Evolutionary conservation across 257 asterid species (phyloP).

Genomic region (Petunia secreta): DNA sequence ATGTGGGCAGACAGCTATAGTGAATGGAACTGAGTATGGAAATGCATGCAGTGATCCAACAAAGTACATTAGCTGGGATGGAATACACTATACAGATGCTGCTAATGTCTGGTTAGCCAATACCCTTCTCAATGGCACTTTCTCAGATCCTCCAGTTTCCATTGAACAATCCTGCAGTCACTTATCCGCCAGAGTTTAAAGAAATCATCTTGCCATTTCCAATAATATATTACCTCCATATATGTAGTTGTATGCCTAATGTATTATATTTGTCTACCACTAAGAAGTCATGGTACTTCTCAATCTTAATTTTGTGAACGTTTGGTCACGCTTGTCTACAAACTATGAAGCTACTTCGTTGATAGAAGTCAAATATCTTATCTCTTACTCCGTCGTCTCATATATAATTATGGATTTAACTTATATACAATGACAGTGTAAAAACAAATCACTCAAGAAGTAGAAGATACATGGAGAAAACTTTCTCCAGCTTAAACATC

Average conservation of each 20-base stretch:
- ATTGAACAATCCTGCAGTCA: conserved; percentile 29
- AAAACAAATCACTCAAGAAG: too few species aligned
- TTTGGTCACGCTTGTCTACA: background rate
- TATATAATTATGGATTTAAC: too few species aligned
- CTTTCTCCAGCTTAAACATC: too few species aligned
- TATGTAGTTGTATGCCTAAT: background rate
- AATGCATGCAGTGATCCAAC: conserved; percentile 41
- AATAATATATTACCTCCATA: background rate
- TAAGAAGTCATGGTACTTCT: background rate
- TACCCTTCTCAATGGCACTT: conserved; percentile 30
- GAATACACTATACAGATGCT: conserved; percentile 50
- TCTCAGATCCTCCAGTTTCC: conserved; percentile 29
- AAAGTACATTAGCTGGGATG: conserved; percentile 53
- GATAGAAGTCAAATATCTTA: background rate
- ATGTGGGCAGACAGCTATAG: conserved; percentile 42
- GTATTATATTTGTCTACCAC: background rate
- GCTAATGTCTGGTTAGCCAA: conserved; percentile 37
- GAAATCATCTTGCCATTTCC: background rate
- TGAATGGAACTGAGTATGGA: conserved; percentile 40
- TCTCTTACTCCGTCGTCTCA: background rate
- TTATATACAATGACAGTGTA: too few species aligned
- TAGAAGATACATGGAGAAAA: too few species aligned
- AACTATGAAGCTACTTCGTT: background rate
- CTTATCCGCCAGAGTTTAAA: background rate
- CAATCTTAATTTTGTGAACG: background rate